phyloP scores from a whole-genome alignment of 2,329 filamentous ascomycete species.

The Coniochaeta pulveracea region DNA sequence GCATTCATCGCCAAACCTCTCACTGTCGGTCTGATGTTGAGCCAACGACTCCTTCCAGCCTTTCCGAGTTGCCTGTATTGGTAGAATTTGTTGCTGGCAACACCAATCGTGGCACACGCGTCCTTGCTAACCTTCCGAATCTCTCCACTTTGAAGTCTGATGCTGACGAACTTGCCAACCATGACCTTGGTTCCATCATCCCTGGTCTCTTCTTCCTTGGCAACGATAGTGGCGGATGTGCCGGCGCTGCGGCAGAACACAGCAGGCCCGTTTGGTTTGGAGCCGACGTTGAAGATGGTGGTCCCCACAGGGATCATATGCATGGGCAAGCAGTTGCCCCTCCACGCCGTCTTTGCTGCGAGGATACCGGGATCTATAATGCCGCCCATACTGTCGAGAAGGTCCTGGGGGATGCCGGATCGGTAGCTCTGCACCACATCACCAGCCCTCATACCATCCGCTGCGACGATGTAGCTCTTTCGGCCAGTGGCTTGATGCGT shows the following conservation, averaged over 20 bases:
- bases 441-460: conserved; percentile 85
- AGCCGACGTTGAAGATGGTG: conserved; percentile 81
- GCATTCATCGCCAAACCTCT: conserved; percentile 99
- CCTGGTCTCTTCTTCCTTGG: conserved; percentile 70
- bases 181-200: conserved; percentile 49
- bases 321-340: conserved; percentile 88
- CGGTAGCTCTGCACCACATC: conserved; percentile 90
- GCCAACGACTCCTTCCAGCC: conserved; percentile 84
- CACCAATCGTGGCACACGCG: conserved; percentile 87
- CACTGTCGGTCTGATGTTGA: conserved; percentile 90
- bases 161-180: conserved; percentile 67
- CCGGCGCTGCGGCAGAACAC: conserved; percentile 94
- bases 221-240: conserved; percentile 78
- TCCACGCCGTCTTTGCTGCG: conserved; percentile 84
- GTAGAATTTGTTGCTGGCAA: conserved; percentile 86
- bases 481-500: conserved; percentile 61
- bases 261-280: conserved; percentile 58
- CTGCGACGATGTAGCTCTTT: conserved; percentile 88
- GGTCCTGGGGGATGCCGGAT: conserved; percentile 73
- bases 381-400: conserved; percentile 88
- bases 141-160: conserved; percentile 87
- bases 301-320: conserved; percentile 96
- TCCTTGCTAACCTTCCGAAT: conserved; percentile 81
- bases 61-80: conserved; percentile 90
- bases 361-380: conserved; percentile 89